Evolutionary conservation across 2,329 filamentous ascomycete species (phyloP), one percentile per base, ranked within the genome.

Genomic region (Paracoccidioides brasiliensis): DNA sequence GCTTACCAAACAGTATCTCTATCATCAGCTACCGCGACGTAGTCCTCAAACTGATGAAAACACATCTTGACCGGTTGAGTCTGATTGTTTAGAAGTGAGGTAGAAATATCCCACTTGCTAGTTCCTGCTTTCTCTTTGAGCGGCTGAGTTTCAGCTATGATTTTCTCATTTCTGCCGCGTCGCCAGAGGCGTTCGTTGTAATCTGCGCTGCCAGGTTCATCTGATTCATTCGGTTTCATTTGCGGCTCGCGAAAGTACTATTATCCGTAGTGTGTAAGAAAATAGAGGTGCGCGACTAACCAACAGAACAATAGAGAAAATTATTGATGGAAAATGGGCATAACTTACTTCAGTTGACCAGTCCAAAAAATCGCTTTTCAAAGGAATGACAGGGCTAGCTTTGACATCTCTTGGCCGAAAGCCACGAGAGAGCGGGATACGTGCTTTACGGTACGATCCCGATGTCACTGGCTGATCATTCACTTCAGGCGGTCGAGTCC

Each of bases 1-100:
- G 72, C 71, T 63, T 67, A 78, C 75, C 74, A 84, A 62, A 97
- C 83, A 3, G 85, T 94, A 70, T 98, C 94, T 55, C 86, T 83
- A 64, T 95, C 90, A 70, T 98, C 93, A 10, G 90, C 88, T 10
- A 96, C 89, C 1, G 93, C 88, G 22, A 98, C 80, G 67, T 97
- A 90, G 65, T 96, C 88, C 68, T 98, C 93, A 64, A 96, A 98
- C 67, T 98, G 93, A 72, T 98, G 93, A 69, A 97, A 95, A 4
- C 88, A 86, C 84, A 98, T 87, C 73, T 90, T 94, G 60, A 85
- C 82, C 0, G 93, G 91, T 67, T 96, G 93, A 37, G 85, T 86
- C 35, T 85, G 83, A 62, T 96, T 97, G 66, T 91, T 90, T 67
- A 96, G 83, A 59, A 95, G 85, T 15, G 86, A 85, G 50, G 85